These are phyloP conservation scores for Arachis monticola DNA, from an alignment of 331 rosid species.

Conservation along the genomic window DNA sequence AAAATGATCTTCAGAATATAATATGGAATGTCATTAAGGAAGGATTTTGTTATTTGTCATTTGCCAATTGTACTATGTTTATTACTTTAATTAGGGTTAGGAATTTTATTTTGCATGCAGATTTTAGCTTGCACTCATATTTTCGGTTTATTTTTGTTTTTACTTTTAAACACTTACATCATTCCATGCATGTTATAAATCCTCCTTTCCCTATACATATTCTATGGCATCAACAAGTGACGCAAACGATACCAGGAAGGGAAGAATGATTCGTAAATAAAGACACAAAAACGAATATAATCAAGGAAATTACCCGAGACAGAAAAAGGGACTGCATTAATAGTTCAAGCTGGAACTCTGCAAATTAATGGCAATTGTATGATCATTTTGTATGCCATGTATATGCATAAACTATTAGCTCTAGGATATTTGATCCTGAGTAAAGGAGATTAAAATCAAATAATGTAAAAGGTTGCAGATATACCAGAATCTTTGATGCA, in stretches of 20 bases:
- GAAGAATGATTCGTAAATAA: slow-evolving; percentile 14
- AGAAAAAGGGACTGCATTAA: slow-evolving; percentile 91
- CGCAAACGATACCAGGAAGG: slow-evolving; percentile 11
- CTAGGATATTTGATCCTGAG: slow-evolving; percentile 16
- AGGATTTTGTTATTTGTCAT: slow-evolving; percentile 5
- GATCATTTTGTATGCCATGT: slow-evolving; percentile 24
- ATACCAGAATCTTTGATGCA: slow-evolving; percentile 90
- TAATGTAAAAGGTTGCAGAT: slow-evolving; percentile 35
- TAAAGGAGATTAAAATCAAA: slow-evolving; percentile 29
- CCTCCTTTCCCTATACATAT: slow-evolving; percentile 27
- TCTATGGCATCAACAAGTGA: slow-evolving; percentile 5
- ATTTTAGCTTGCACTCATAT: slow-evolving; percentile 5
- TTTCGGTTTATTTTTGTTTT: slow-evolving; percentile 12
- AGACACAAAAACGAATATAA: slow-evolving; percentile 7
- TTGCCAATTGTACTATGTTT: neutral
- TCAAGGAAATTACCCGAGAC: slow-evolving; percentile 77
- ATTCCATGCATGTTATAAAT: slow-evolving; percentile 29
- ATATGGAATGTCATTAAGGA: too few relatives aligned
- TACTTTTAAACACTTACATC: neutral
- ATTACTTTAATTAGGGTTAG: neutral
- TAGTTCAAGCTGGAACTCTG: slow-evolving; percentile 96
- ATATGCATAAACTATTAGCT: slow-evolving; percentile 7
- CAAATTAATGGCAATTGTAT: slow-evolving; percentile 48
- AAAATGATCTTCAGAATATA: neutral
- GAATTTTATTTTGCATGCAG: slow-evolving; percentile 1